Conservation (phyloP, 108 stramenopile genomes). For the Skeletonema marinoi region DNA sequence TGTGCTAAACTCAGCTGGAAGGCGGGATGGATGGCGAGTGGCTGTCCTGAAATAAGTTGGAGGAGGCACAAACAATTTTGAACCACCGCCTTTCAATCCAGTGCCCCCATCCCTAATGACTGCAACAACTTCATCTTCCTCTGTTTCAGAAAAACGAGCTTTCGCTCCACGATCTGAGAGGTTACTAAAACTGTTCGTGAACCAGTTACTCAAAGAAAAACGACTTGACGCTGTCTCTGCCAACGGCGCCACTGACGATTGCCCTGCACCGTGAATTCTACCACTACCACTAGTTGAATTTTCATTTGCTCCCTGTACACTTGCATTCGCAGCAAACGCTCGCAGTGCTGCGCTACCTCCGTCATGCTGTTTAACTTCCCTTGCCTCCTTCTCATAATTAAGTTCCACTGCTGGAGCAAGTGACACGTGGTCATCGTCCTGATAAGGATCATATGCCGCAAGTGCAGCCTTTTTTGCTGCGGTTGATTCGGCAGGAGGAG, state of each 20-base stretch:
- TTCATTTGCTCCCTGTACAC: neutral
- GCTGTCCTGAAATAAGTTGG: slow-evolving; percentile 20
- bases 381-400: slow-evolving; percentile 22
- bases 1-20: neutral
- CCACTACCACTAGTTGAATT: neutral
- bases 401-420: slow-evolving; percentile 23
- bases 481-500: neutral
- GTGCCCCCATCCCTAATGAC: slow-evolving; percentile 8
- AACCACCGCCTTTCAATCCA: neutral
- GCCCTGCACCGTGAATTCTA: neutral
- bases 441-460: slow-evolving; percentile 12
- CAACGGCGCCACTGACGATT: neutral
- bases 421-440: slow-evolving; percentile 26
- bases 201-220: neutral
- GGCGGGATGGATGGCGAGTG: slow-evolving; percentile 36
- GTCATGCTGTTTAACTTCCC: neutral
- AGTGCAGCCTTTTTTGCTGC: neutral
- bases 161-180: neutral
- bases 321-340: slow-evolving; percentile 24
- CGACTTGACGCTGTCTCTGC: neutral
- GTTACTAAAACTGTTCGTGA: neutral
- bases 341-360: neutral
- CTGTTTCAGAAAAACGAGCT: neutral
- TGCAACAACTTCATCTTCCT: neutral
- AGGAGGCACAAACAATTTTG: slow-evolving; percentile 28